A percentile compares a stretch with the other conserved stretches of the same genome.
These are phyloP conservation scores for Pseudogymnoascus sp. DNA, from an alignment of 2,329 filamentous ascomycete genomes.

Conservation along the genomic window DNA sequence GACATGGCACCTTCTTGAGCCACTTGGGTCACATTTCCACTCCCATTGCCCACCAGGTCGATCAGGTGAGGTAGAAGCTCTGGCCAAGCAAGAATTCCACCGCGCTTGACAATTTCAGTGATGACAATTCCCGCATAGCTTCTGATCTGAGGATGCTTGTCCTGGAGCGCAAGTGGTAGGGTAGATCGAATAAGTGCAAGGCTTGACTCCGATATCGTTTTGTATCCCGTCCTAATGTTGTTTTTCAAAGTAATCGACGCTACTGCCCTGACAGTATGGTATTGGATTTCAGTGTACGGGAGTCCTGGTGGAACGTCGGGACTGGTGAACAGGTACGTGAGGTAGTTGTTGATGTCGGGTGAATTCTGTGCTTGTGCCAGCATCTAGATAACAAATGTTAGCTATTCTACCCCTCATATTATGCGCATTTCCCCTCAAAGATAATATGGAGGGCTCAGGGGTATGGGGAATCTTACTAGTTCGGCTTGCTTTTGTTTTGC, in stretches of 20 bases:
- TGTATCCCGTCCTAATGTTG: conserved; percentile 69
- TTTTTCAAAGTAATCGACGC: conserved; percentile 96
- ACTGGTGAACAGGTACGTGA: conserved; percentile 80
- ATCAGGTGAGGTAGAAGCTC: conserved; percentile 79
- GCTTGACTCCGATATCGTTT: conserved; percentile 63
- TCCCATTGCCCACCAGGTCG: conserved; percentile 64
- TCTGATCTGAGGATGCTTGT: conserved; percentile 72
- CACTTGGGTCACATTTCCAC: conserved; percentile 56
- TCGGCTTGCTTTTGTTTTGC: conserved; percentile 82
- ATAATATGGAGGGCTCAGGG: conserved; percentile 17
- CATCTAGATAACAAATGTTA: conserved; percentile 53
- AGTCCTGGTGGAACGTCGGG: conserved; percentile 52
- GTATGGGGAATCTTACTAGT: conserved; percentile 18
- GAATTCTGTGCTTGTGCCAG: conserved; percentile 79
- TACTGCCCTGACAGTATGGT: conserved; percentile 72
- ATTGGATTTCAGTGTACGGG: conserved; percentile 49
- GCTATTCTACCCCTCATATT: neutral
- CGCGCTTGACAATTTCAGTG: conserved; percentile 78
- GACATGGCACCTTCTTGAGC: conserved; percentile 91
- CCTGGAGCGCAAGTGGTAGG: conserved; percentile 70
- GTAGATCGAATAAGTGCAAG: conserved; percentile 70
- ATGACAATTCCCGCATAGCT: conserved; percentile 88
- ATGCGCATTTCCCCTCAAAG: neutral
- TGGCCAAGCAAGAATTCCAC: conserved; percentile 84
- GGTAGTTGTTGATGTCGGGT: conserved; percentile 94